Evolutionary conservation across 192 early-diverging fungal species (phyloP).

Genomic region (Coemansia sp.): DNA sequence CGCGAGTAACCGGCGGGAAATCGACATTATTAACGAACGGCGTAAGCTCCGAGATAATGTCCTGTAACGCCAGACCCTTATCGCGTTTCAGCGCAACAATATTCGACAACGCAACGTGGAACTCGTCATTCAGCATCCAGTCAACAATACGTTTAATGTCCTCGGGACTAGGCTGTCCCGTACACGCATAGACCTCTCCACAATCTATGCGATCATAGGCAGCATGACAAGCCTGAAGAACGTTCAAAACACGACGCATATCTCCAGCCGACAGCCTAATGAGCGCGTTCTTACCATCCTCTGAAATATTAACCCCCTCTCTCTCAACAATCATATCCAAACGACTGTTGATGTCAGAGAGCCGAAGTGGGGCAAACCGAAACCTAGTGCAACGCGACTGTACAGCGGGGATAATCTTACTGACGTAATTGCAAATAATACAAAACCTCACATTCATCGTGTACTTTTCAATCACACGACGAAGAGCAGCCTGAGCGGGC

Average conservation of each 20-base stretch:
- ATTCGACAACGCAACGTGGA: conserved; percentile 69
- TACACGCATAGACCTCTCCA: conserved; percentile 86
- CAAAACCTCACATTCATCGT: conserved; percentile 97
- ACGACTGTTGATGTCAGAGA: conserved; percentile 75
- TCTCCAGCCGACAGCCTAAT: conserved; percentile 88
- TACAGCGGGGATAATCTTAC: conserved; percentile 95
- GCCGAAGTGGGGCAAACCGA: conserved; percentile 85
- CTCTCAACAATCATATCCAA: conserved; percentile 68
- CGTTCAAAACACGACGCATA: conserved; percentile 95
- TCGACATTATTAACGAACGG: conserved; percentile 68
- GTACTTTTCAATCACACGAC: conserved; percentile 98
- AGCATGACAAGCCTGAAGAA: conserved; percentile 90
- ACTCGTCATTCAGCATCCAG: conserved; percentile 86
- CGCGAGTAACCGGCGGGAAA: conserved; percentile 65
- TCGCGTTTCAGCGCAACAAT: conserved; percentile 75
- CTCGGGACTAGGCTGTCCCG: conserved; percentile 83
- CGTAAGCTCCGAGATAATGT: conserved; percentile 84
- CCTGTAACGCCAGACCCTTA: conserved; percentile 86
- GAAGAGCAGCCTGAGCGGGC: conserved; percentile 86
- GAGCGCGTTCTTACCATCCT: conserved; percentile 78
- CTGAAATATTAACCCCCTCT: conserved; percentile 79
- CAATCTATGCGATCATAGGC: conserved; percentile 77
- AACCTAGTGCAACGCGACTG: conserved; percentile 99
- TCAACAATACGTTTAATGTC: conserved; percentile 78
- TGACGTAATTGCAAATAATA: conserved; percentile 98